Conservation (phyloP, 164 flowering plant genomes). For the Vitis amurensis region DNA sequence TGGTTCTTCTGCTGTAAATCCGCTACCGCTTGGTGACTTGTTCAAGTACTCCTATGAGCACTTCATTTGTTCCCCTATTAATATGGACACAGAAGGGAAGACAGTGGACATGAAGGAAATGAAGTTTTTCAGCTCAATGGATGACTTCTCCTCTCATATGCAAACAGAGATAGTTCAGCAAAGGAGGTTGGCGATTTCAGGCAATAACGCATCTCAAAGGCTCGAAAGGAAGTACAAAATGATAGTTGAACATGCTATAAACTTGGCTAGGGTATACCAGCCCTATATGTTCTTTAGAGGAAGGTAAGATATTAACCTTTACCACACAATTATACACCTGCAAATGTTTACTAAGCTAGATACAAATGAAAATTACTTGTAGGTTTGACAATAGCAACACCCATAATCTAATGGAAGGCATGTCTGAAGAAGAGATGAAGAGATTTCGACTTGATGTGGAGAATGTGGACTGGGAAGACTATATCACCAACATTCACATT, state of each 20-base stretch:
- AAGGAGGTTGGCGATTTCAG: background rate
- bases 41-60: background rate
- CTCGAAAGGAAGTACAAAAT: background rate
- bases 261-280: constrained; percentile 7
- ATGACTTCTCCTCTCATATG: constrained; percentile 6
- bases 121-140: constrained; percentile 10
- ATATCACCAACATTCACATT: constrained; percentile 27
- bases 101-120: background rate
- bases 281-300: constrained; percentile 3
- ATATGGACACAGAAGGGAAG: constrained; percentile 7
- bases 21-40: background rate
- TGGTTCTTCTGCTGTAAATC: constrained; percentile 15
- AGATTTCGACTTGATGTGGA: constrained; percentile 25
- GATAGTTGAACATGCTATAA: background rate
- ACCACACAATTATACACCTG: background rate
- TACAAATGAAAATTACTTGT: background rate
- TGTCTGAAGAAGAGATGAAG: constrained; percentile 22
- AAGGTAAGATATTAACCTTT: background rate
- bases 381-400: constrained; percentile 19
- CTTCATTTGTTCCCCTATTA: constrained; percentile 4
- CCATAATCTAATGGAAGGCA: constrained; percentile 16
- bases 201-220: background rate
- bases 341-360: background rate
- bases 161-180: background rate
- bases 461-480: constrained; percentile 31